phyloP scores from a whole-genome alignment of 2,329 filamentous ascomycete genomes.

The Delphinella strobiligena region DNA sequence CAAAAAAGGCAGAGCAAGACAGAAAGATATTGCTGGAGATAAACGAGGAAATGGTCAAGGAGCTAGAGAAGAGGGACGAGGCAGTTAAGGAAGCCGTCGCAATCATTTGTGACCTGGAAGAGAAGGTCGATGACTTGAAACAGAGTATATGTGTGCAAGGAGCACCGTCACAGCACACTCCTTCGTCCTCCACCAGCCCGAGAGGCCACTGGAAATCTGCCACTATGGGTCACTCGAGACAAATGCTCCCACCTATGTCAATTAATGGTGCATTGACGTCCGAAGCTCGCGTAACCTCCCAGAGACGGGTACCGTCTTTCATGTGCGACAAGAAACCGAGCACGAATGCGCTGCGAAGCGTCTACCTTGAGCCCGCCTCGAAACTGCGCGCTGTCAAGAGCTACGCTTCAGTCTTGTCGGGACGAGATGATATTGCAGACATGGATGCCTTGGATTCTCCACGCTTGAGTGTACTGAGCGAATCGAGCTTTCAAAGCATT shows the following conservation, averaged over 20 bases:
- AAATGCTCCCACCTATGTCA: background rate
- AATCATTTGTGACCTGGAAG: slow-evolving; percentile 56
- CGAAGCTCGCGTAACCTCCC: slow-evolving; percentile 1
- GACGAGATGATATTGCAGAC: slow-evolving; percentile 15
- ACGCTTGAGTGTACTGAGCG: slow-evolving; percentile 23
- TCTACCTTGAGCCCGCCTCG: slow-evolving; percentile 20
- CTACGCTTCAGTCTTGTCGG: slow-evolving; percentile 23
- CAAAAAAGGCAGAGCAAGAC: slow-evolving; percentile 23
- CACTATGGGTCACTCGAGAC: background rate
- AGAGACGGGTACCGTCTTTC: slow-evolving; percentile 19
- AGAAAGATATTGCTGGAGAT: slow-evolving; percentile 42
- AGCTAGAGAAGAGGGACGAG: slow-evolving; percentile 57
- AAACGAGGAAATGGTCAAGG: slow-evolving; percentile 45
- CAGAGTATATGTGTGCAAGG: too few relatives aligned
- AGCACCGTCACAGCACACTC: background rate
- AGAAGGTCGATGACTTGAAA: slow-evolving; percentile 21
- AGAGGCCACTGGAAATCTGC: background rate
- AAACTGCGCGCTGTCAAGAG: slow-evolving; percentile 21
- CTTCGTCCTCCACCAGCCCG: background rate
- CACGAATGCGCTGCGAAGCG: slow-evolving; percentile 22
- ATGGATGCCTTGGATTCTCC: slow-evolving; percentile 20
- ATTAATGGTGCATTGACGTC: background rate
- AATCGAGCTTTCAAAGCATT: slow-evolving; percentile 25
- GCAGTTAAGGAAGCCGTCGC: slow-evolving; percentile 59
- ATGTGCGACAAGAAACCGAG: slow-evolving; percentile 20